Evolutionary conservation across 2,329 filamentous ascomycete species (phyloP).

Genomic region (Cladosporium oxysporum): DNA sequence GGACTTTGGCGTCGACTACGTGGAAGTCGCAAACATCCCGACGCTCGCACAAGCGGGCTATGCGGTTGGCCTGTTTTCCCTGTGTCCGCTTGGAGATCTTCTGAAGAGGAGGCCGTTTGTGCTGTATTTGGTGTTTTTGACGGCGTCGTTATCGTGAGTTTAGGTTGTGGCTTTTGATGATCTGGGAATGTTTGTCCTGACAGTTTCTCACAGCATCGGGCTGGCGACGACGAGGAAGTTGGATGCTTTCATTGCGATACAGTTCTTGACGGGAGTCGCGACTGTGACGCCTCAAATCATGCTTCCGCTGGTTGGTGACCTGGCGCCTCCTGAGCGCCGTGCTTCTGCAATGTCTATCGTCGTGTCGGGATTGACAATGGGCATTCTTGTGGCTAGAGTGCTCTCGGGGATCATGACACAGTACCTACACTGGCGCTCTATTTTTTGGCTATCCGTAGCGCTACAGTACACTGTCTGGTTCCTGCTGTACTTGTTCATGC

Average conservation of each 20-base stretch:
- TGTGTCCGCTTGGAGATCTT: slow-evolving; percentile 74
- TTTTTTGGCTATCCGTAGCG: slow-evolving; percentile 74
- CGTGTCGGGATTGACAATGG: slow-evolving; percentile 72
- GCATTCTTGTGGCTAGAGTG: slow-evolving; percentile 73
- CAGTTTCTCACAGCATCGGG: slow-evolving; percentile 61
- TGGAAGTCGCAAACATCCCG: slow-evolving; percentile 66
- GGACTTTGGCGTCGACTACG: slow-evolving; percentile 70
- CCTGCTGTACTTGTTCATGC: slow-evolving; percentile 72
- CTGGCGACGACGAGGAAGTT: slow-evolving; percentile 70
- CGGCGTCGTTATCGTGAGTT: slow-evolving; percentile 64
- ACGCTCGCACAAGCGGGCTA: slow-evolving; percentile 81
- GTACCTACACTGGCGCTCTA: slow-evolving; percentile 71
- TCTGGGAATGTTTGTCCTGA: not conserved
- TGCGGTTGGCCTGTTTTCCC: slow-evolving; percentile 69
- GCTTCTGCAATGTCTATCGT: slow-evolving; percentile 73
- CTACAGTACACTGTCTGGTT: slow-evolving; percentile 68
- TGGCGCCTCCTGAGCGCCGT: slow-evolving; percentile 68
- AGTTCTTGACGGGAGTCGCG: slow-evolving; percentile 72
- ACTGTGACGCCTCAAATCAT: slow-evolving; percentile 76
- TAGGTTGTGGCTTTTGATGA: not conserved
- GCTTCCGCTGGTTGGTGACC: slow-evolving; percentile 77
- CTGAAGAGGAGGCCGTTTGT: slow-evolving; percentile 70
- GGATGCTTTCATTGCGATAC: slow-evolving; percentile 65
- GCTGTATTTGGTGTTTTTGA: slow-evolving; percentile 62
- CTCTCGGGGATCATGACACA: slow-evolving; percentile 74